Conservation (phyloP, 495 filamentous ascomycete genomes). For the Trypethelium eluteriae region DNA sequence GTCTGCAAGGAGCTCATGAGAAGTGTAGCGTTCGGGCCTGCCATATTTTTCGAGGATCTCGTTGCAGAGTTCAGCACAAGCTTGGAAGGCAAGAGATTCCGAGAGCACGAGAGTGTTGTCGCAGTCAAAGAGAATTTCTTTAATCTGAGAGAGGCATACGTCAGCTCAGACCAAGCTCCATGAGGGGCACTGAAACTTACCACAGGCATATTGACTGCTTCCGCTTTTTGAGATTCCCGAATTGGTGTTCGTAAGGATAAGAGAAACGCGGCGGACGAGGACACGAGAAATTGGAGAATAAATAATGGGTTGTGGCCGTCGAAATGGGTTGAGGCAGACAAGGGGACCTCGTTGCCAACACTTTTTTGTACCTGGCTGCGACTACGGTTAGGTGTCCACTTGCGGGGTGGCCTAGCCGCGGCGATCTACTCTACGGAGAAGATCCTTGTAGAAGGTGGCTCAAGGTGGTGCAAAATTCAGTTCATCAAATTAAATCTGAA, state of each 20-base stretch:
- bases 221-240: not conserved
- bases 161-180: constrained; percentile 1
- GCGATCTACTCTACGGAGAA: not conserved
- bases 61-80: constrained; percentile 87
- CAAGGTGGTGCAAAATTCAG: not conserved
- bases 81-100: constrained; percentile 87
- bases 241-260: not conserved
- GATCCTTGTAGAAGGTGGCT: not conserved
- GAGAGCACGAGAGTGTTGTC: constrained; percentile 96
- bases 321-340: not conserved
- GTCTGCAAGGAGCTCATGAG: constrained; percentile 67
- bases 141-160: constrained; percentile 46
- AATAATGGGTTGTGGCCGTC: too few relatives aligned
- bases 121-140: constrained; percentile 86
- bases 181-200: constrained; percentile 10
- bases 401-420: constrained; percentile 9
- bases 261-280: too few relatives aligned
- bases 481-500: not conserved
- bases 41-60: constrained; percentile 66
- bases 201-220: constrained; percentile 23
- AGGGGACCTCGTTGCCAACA: not conserved
- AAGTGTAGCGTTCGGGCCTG: constrained; percentile 68
- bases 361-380: not conserved
- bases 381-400: not conserved
- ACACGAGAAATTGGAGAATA: too few relatives aligned